Conservation (phyloP, 305 asterid genomes). For the Fraxinus floribunda region DNA sequence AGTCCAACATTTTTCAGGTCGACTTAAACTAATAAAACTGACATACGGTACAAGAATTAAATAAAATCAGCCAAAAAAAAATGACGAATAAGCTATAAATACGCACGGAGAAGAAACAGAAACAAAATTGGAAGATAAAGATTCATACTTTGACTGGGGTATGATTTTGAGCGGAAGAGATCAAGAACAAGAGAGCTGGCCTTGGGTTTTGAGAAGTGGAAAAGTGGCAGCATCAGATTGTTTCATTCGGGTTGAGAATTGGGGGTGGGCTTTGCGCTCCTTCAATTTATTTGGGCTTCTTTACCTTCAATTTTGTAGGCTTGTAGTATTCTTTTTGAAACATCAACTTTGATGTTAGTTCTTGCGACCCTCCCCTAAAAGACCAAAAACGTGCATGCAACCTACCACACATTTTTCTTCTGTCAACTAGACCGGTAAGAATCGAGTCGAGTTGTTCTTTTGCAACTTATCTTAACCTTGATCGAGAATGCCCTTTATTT, state of each 20-base stretch:
- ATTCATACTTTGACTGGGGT: background rate
- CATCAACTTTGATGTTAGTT: background rate
- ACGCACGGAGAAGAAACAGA: background rate
- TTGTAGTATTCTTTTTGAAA: background rate
- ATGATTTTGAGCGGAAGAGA: background rate
- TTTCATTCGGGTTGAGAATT: background rate
- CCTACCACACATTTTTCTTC: background rate
- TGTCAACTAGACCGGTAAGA: background rate
- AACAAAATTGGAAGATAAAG: background rate
- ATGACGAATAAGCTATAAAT: background rate
- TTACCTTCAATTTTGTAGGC: background rate
- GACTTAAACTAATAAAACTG: background rate
- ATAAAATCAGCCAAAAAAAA: background rate
- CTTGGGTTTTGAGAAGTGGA: background rate
- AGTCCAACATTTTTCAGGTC: background rate
- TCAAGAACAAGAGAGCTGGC: background rate
- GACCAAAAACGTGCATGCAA: background rate
- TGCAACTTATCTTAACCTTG: background rate
- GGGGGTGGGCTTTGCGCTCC: background rate
- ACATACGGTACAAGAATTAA: background rate
- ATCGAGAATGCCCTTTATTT: background rate
- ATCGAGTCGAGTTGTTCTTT: background rate
- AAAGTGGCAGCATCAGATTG: background rate
- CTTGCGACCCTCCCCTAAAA: background rate
- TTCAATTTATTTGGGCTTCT: too few species aligned